Evolutionary conservation across 768 basidiomycete genomes (phyloP), one percentile per base, ranked within the genome.

Genomic region (Calocera viscosa): DNA sequence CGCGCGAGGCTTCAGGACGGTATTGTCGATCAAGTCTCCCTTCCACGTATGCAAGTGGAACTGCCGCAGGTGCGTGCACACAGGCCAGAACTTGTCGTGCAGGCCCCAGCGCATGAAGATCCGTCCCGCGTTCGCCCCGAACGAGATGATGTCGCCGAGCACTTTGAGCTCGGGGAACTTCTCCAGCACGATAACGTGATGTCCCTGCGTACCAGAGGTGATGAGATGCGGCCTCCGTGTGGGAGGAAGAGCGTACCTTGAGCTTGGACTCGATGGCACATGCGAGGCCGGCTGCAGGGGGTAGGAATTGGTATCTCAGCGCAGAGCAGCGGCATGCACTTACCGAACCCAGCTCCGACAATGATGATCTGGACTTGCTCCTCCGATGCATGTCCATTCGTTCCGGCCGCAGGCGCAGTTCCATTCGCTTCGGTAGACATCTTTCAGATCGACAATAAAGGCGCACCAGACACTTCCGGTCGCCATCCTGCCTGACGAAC

Each of bases 201-300:
- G 72, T 2, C 70, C 70, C 43, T n/a, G n/a, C n/a, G n/a, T n/a
- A n/a, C n/a, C n/a, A n/a, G n/a, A n/a, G n/a, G n/a, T n/a, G n/a
- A n/a, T n/a, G n/a, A n/a, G n/a, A n/a, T n/a, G n/a, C n/a, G n/a
- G n/a, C n/a, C n/a, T n/a, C n/a, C n/a, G n/a, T n/a, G n/a, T n/a
- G n/a, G n/a, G n/a, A n/a, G n/a, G n/a, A n/a, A n/a, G n/a, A n/a
- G n/a, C 60, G 49, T n/a, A 26, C 49, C 49, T 68, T 72, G 22
- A 73, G 64, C 26, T 72, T 71, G 33, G 69, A 72, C 65, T 73
- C 74, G 43, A 78, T 71, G 16, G 74, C 74, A 53, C 72, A 73
- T 2, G 71, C 72, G 1, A 78, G 66, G 2, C 74, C 76, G 2
- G 68, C 72, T 60, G 7, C 43, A 7, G 7, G 24, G 24, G 24